Evolutionary conservation across 352 stramenopile species (phyloP).

Genomic region (Phytophthora agathidicida): DNA sequence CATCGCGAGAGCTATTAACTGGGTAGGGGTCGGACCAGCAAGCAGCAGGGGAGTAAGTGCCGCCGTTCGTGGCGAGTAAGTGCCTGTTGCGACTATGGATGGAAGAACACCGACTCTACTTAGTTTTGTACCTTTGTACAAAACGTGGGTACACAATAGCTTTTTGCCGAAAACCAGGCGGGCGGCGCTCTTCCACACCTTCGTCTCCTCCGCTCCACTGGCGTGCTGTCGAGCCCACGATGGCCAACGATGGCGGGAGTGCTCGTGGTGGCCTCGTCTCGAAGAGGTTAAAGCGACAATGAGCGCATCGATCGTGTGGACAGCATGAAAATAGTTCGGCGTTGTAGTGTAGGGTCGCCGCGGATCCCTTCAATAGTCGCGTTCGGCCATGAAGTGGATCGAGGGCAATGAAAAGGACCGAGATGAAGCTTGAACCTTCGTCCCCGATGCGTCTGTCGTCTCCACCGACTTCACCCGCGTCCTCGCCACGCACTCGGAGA

Average conservation of each 20-base stretch:
- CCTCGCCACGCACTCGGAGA: slow-evolving; percentile 28
- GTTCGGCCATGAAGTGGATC: slow-evolving; percentile 1
- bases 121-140: slow-evolving; percentile 16
- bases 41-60: slow-evolving; percentile 13
- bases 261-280: too few species aligned
- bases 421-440: slow-evolving; percentile 7
- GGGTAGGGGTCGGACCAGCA: slow-evolving; percentile 22
- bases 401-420: slow-evolving; percentile 8
- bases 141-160: slow-evolving; percentile 13
- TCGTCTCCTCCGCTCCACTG: slow-evolving; percentile 1
- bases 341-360: too few species aligned
- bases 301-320: too few species aligned
- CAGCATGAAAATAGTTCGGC: too few species aligned
- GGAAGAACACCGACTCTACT: slow-evolving; percentile 25
- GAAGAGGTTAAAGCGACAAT: too few species aligned
- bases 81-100: slow-evolving; percentile 4
- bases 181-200: slow-evolving; percentile 7
- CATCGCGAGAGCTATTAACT: slow-evolving; percentile 14
- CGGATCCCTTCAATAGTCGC: too few species aligned
- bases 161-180: slow-evolving; percentile 19
- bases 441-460: slow-evolving; percentile 13
- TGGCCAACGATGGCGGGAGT: too few species aligned
- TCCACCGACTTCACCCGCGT: slow-evolving; percentile 15
- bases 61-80: slow-evolving; percentile 17
- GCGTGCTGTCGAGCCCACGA: slow-evolving; percentile 10